These are phyloP conservation scores for Kodamaea derodonti DNA, from an alignment of 1,139 yeast species.

Conservation along the genomic window DNA sequence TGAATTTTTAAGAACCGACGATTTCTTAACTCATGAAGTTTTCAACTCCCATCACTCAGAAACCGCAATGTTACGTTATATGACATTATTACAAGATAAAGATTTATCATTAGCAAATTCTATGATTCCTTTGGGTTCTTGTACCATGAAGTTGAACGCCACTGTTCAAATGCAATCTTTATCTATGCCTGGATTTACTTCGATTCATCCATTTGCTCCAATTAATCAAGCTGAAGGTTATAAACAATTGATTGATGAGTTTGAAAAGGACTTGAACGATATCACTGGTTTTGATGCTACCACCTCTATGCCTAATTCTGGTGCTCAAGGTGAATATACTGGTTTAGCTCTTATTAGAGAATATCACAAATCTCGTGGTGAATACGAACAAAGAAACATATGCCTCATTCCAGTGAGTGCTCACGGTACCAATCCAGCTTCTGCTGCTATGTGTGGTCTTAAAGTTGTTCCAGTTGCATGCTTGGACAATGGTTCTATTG, in stretches of 20 bases:
- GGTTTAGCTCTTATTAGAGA: conserved; percentile 85
- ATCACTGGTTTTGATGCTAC: conserved; percentile 95
- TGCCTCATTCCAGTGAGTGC: conserved; percentile 96
- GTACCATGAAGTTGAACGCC: conserved; percentile 96
- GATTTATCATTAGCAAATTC: conserved; percentile 93
- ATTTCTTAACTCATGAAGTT: conserved; percentile 66
- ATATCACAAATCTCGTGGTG: conserved; percentile 70
- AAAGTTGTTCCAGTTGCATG: conserved; percentile 93
- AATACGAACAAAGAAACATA: conserved; percentile 64
- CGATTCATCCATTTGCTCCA: conserved; percentile 92
- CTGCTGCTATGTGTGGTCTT: conserved; percentile 96
- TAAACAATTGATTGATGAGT: conserved; percentile 64
- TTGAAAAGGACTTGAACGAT: conserved; percentile 81
- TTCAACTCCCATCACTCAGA: conserved; percentile 90
- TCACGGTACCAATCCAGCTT: conserved; percentile 98
- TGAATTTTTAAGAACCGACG: conserved; percentile 57
- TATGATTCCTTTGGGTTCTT: conserved; percentile 96
- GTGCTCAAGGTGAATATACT: conserved; percentile 97
- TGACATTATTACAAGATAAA: conserved; percentile 79
- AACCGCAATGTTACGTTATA: conserved; percentile 88
- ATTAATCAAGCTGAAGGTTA: conserved; percentile 83
- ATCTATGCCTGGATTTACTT: conserved; percentile 89
- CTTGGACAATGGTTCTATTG: conserved; percentile 78
- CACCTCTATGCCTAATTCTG: conserved; percentile 93
- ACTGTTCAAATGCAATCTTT: conserved; percentile 94